Evolutionary conservation across 2,329 filamentous ascomycete species (phyloP), one percentile per base, ranked within the genome.

Genomic region (Penicillium sp.): DNA sequence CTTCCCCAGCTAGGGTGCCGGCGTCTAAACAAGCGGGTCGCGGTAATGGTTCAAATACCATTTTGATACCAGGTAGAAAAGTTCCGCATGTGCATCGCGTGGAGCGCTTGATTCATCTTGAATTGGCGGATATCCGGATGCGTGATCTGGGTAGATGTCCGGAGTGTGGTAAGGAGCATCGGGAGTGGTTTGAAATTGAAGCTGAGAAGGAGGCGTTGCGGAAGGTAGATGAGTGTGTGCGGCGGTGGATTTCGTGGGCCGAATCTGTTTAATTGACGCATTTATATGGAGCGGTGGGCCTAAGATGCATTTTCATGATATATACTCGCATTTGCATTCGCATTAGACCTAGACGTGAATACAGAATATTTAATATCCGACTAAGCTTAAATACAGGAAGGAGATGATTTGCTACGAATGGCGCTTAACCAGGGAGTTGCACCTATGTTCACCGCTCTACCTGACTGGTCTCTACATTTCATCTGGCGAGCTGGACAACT

Each of bases 151-250:
- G 72, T 19, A 84, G 84, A 52, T 99, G 95, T 68, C 80, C 81
- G 4, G 83, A 86, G 1, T 99, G 95, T 70, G 92, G 92, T 2
- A 88, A 87, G 69, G 88, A 92, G 67, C 95, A 99, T 74, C 81
- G 88, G 52, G 95, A 99, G 77, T 99, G 93, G 93, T 99, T 99
- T 72, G 90, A 96, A 76, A 87, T 97, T 1, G 86, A 91, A 60
- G 90, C 91, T 0, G 88, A 80, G 23, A 84, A 87, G 62, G 82
- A 88, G 27, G 90, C 88, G 0, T 82, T 98, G 3, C 85, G 82
- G 59, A 81, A 70, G 26, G 84, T 91, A 10, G 88, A 91, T 75
- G 86, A 90, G 63, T 85, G 92, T 58, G 87, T 96, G 42, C 85
- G 88, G 69, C 79, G 92, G 63, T 99, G 95, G 95, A 87, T 93